Base-by-base conservation (phyloP, 2,329 filamentous ascomycete genomes). In the Alternaria sp. region DNA sequence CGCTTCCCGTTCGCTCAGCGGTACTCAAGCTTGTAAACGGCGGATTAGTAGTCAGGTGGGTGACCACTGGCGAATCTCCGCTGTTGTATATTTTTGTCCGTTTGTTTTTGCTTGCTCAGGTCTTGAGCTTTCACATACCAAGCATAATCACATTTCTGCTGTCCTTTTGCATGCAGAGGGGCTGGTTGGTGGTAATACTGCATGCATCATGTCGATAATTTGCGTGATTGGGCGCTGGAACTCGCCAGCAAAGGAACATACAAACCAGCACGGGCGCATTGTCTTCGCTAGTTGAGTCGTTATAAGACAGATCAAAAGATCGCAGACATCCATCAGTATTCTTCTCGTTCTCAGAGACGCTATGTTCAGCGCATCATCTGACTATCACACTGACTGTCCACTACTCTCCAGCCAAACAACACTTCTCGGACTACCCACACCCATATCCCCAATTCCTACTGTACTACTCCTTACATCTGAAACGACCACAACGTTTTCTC, bases 401-500 rank as follows among this genome's bases (percentile, higher is more conserved):
- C 54, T 48, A n/a, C 66, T 67, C 55, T 77, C 70, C 43, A 77
- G 49, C 73, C 73, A 78, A 52, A 77, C 66, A 10, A 72, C 71
- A 53, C 65, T 71, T 50, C 64, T 68, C 40, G 64, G 40, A 11
- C 62, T 59, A 4, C 57, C 68, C 45, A 63, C 44, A 5, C 66
- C 63, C 70, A 77, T 73, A 34, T 76, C 71, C 5, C 72, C 71
- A 40, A 78, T 61, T 0, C 76, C 74, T 12, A 79, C 73, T 5
- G 78, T 97, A 32, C 92, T 91, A 67, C 87, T 88, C 63, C 81
- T 84, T 56, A 92, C 82, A 80, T 94, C 89, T 14, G 88, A 85
- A 22, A 93, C 85, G 2, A 97, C 92, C 51, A 90, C 80, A 1
- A 97, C 85, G 40, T 88, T 90, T 81, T 95, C 90, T 0, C 90